Percentiles rank a stretch among this genome's conserved stretches.
Evolutionary conservation across 306 rosid genomes (phyloP).

Genomic region (Ziziphus jujuba): DNA sequence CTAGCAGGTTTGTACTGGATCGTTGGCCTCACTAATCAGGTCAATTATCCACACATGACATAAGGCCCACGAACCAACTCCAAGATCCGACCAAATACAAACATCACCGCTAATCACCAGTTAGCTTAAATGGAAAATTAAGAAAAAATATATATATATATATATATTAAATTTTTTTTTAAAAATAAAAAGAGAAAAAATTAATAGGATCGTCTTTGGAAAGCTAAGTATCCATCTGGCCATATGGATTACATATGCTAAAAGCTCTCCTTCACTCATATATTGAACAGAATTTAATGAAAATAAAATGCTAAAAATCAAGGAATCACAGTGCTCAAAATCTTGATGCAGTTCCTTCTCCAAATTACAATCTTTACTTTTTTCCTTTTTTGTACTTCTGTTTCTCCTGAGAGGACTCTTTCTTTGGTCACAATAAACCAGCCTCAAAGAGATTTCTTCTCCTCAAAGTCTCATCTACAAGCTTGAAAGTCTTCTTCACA

Average conservation of each 20-base stretch:
- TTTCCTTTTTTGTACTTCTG: slow-evolving; percentile 15
- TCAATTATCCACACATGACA: too few relatives aligned
- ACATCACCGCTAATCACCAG: neutral
- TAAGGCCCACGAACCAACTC: too few relatives aligned
- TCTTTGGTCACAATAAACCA: slow-evolving; percentile 72
- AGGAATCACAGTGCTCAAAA: slow-evolving; percentile 62
- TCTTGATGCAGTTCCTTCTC: slow-evolving; percentile 34
- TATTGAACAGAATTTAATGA: slow-evolving; percentile 48
- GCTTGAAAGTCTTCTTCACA: slow-evolving; percentile 98
- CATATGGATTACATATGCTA: slow-evolving; percentile 9
- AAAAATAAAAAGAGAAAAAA: too few relatives aligned
- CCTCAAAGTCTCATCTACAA: slow-evolving; percentile 91
- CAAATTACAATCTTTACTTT: slow-evolving; percentile 5
- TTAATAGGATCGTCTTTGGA: neutral
- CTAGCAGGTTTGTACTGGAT: too few relatives aligned
- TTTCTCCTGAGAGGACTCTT: slow-evolving; percentile 15
- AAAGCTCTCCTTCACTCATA: slow-evolving; percentile 29
- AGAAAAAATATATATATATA: too few relatives aligned
- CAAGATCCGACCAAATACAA: too few relatives aligned
- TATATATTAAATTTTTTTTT: too few relatives aligned
- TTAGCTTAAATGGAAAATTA: too few relatives aligned
- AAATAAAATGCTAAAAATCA: slow-evolving; percentile 50
- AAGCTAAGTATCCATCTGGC: neutral
- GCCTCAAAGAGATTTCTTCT: slow-evolving; percentile 94
- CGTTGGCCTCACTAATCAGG: too few relatives aligned